A percentile compares a stretch with the other conserved stretches of the same genome.
Conservation (phyloP, 805 yeast species). For the Zygosaccharomyces rouxii region DNA sequence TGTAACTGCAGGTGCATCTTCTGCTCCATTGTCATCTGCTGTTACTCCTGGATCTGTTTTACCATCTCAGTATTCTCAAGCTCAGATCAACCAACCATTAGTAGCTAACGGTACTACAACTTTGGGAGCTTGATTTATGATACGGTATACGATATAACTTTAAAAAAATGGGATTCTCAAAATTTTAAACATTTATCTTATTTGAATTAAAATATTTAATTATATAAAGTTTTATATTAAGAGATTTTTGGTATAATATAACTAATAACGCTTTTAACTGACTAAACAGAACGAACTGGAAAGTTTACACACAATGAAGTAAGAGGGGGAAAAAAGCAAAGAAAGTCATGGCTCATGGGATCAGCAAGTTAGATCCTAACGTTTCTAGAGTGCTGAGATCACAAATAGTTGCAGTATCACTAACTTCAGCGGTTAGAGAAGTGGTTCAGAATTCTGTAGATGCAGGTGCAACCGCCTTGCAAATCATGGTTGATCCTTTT, state of each 20-base stretch:
- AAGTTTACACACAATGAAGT: not conserved
- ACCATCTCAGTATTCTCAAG: not conserved
- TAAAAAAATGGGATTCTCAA: not conserved
- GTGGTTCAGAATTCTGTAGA: conserved; percentile 54
- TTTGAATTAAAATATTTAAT: not conserved
- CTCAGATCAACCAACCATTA: not conserved
- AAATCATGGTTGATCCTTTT: conserved; percentile 36
- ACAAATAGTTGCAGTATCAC: conserved; percentile 35
- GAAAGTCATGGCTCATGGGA: conserved; percentile 13
- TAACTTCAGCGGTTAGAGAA: conserved; percentile 45
- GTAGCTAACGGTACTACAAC: conserved; percentile 1
- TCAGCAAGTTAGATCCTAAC: conserved; percentile 15
- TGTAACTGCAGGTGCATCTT: conserved; percentile 10
- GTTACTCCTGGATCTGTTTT: not conserved
- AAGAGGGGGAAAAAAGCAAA: not conserved
- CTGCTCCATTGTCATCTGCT: not conserved
- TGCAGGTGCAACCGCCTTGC: conserved; percentile 42
- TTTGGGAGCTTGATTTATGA: not conserved
- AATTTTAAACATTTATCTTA: not conserved
- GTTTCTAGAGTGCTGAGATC: conserved; percentile 28
- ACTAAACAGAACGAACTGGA: not conserved
- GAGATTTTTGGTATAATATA: conserved; percentile 3
- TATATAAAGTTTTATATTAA: conserved; percentile 1
- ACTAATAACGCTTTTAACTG: not conserved
- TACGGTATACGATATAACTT: not conserved